These are phyloP conservation scores for Akanthomyces uredinophilus DNA, from an alignment of 2,329 filamentous ascomycete species.

Conservation along the genomic window DNA sequence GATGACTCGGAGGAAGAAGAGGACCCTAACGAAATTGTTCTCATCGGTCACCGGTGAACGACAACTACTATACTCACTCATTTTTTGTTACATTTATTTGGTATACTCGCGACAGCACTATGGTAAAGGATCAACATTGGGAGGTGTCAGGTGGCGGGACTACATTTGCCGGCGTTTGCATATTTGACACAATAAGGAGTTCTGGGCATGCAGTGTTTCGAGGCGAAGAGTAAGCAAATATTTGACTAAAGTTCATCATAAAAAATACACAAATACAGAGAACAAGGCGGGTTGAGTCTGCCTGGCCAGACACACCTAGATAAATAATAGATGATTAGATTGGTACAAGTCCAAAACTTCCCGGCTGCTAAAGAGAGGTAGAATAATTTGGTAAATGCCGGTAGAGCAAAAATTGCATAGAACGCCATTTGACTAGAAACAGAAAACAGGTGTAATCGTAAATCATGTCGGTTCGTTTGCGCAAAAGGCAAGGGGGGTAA, in stretches of 20 bases:
- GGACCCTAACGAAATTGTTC: constrained; percentile 42
- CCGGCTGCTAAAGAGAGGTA: too few species aligned
- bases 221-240: background rate
- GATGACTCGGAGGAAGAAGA: constrained; percentile 46
- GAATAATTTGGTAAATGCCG: too few species aligned
- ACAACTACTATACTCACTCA: background rate
- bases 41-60: constrained; percentile 39
- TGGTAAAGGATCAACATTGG: background rate
- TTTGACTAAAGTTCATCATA: background rate
- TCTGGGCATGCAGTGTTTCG: background rate
- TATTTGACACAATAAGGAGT: background rate
- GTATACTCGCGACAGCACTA: background rate
- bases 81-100: background rate
- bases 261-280: background rate
- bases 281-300: background rate
- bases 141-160: background rate
- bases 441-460: background rate
- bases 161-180: background rate
- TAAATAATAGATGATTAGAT: background rate
- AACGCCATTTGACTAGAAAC: background rate
- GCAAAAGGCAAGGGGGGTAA: background rate
- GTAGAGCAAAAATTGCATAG: background rate
- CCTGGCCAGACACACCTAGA: background rate
- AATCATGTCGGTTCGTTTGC: background rate
- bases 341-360: too few species aligned